Evolutionary conservation across 495 filamentous ascomycete species (phyloP), one percentile per base, ranked within the genome.

Genomic region (Aspergillus egyptiacus): DNA sequence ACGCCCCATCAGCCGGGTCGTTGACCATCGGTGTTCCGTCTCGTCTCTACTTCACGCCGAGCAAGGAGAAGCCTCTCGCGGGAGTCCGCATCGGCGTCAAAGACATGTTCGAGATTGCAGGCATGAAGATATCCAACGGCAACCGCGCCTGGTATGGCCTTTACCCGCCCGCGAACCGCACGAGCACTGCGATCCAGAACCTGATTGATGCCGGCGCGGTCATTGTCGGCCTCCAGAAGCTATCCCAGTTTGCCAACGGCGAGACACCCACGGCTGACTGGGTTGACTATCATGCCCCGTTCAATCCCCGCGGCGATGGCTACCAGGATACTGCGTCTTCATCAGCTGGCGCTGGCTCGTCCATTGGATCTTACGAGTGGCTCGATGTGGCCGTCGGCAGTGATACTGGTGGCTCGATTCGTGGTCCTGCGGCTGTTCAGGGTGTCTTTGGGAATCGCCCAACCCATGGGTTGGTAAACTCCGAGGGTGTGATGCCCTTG

Each of bases 341-440:
- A 2, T 65, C 62, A 6, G 49, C 67, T 6, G 70, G 70, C 8
- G 46, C 67, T 3, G 70, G 59, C 9, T 59, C 63, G 10, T 62
- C 54, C n/a, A 60, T 68, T 4, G 68, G 46, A 22, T 50, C 64
- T 3, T 73, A 73, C 36, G 54, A 63, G 46, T 71, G 68, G 70
- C 50, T 73, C 0, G 70, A 73, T 38, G 45, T 73, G n/a, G 54
- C 67, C 2, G 24, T 82, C 1, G 77, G 78, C 10, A 66, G 59
- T 18, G 70, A 75, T 51, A 73, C 69, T 0, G 71, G 69, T 44
- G 72, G 71, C 20, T 66, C 61, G 3, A 66, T 67, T 28, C 60
- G 70, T 2, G 56, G 51, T 15, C 70, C 67, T 0, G 61, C 61
- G 13, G 53, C 53, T 9, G 53, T 63, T 22, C 55, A 66, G 24